Evolutionary conservation across 345 rosid species (phyloP), one percentile per base, ranked within the genome.

Genomic region (thale cress (Arabidopsis thaliana)): DNA sequence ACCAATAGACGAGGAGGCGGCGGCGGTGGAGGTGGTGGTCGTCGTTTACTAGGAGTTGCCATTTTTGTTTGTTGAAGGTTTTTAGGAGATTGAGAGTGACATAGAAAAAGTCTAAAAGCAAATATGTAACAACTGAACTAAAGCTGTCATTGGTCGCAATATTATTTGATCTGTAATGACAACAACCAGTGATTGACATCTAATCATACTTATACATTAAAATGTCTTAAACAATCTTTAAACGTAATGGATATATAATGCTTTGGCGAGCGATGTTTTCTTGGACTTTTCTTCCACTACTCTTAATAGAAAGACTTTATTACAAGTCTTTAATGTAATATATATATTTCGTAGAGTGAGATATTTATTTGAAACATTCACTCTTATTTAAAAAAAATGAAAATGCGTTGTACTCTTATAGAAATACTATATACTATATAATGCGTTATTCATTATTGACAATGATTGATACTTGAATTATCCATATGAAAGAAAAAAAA

Each of bases 51-150:
- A 55, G 16, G 77, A 44, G 3, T 55, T 24, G 32, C 76, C 80
- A 77, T 77, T 48, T 46, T 49, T 70, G 32, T 44, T 52, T 5
- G 41, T 45, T 53, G 51, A 55, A 76, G 45, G 14, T 70, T 77
- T 30, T 12, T 40, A 22, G 7, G 59, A 8, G 16, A 59, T 30
- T 37, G 55, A 67, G 20, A 24, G 40, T 33, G 48, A 23, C 22
- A 20, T 25, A 59, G 36, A 13, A 4, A 50, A 59, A 13, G 59
- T 58, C 38, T 10, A 58, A 48, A 59, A 66, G 51, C 50, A 56
- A 74, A 28, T 25, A 59, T 59, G 79, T 16, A 62, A 40, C 41
- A 42, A 32, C 11, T 65, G 42, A 22, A 9, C 14, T 45, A 13
- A 25, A 57, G 23, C 28, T 45, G 30, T 65, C 12, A 36, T 56